Evolutionary conservation across 2,329 filamentous ascomycete genomes (phyloP).

Genomic region (Rutstroemia sydowiana): DNA sequence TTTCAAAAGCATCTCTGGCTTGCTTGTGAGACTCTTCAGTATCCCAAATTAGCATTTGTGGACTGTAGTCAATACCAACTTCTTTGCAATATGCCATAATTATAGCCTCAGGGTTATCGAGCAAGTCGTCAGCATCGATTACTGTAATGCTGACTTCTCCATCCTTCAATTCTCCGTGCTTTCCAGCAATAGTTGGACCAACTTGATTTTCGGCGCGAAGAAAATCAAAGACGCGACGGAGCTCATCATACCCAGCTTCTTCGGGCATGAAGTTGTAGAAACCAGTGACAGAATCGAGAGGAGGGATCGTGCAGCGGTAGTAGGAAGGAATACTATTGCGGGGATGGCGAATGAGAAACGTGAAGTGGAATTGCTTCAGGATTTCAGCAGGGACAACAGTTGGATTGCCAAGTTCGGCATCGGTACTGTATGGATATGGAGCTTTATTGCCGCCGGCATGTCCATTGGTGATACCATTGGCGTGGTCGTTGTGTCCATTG

Average conservation of each 20-base stretch:
- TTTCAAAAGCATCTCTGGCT: slow-evolving; percentile 75
- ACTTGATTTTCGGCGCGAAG: slow-evolving; percentile 62
- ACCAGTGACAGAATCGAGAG: slow-evolving; percentile 72
- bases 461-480: slow-evolving; percentile 8
- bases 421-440: slow-evolving; percentile 49
- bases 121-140: slow-evolving; percentile 86
- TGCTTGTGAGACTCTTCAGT: slow-evolving; percentile 61
- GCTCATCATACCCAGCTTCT: slow-evolving; percentile 86
- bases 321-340: slow-evolving; percentile 85
- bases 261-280: slow-evolving; percentile 80
- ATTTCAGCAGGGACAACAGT: slow-evolving; percentile 72
- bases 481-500: slow-evolving; percentile 28
- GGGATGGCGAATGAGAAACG: slow-evolving; percentile 96
- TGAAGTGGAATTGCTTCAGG: slow-evolving; percentile 80
- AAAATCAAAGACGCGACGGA: slow-evolving; percentile 82
- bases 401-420: slow-evolving; percentile 64
- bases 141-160: slow-evolving; percentile 64
- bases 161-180: slow-evolving; percentile 21
- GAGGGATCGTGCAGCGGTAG: slow-evolving; percentile 88
- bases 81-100: slow-evolving; percentile 75
- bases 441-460: slow-evolving; percentile 18
- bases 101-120: slow-evolving; percentile 72
- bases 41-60: slow-evolving; percentile 79
- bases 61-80: slow-evolving; percentile 68
- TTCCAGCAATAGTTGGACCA: slow-evolving; percentile 56